Evolutionary conservation across 148 eudicot genomes (phyloP), one percentile per base, ranked within the genome.

Genomic region (Rhododendron mucronatum): DNA sequence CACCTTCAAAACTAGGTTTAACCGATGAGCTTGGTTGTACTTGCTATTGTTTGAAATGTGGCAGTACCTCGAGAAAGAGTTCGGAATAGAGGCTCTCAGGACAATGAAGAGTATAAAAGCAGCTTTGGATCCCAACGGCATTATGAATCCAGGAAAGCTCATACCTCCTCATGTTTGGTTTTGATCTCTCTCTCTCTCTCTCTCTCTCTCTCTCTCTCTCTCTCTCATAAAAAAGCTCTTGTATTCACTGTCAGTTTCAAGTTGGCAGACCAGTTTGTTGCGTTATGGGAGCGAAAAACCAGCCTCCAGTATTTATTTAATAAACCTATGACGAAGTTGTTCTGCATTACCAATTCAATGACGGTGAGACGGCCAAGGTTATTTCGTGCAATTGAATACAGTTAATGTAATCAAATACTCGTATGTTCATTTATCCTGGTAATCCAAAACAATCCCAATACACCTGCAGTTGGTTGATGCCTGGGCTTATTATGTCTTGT

Each of bases 121-220:
- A 65, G 98, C 99, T 82, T 83, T 97, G 88, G 99, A 97, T 88
- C 96, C 99, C 59, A 97, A 97, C 82, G 89, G 88, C 78, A 95
- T 95, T 84, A 97, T 95, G 99, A 97, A 97, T 88, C 99, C 99
- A 20, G 98, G 99, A 81, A 97, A 97, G 91, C 91, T 97, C 80
- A 95, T 95, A 37, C 98, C 98, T 16, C 99, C 99, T 44, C 98
- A 97, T 91, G 94, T 97, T 73, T 95, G 99, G 84, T 83, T 95
- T 76, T 95, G 88, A 92, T 73, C 20, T 18, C 15, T 30, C 30
- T 53, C 8, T 81, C 83, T 81, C 98, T 16, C 99, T 30, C 30
- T 30, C 30, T 30, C 98, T 44, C 98, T 71, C 37, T 35, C 37
- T 80, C 83, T 33, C 47, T 67, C 74, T 26, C 35, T 26, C 35